phyloP scores from a whole-genome alignment of 176 grass and related monocot species.

The Aegilops tauschii region DNA sequence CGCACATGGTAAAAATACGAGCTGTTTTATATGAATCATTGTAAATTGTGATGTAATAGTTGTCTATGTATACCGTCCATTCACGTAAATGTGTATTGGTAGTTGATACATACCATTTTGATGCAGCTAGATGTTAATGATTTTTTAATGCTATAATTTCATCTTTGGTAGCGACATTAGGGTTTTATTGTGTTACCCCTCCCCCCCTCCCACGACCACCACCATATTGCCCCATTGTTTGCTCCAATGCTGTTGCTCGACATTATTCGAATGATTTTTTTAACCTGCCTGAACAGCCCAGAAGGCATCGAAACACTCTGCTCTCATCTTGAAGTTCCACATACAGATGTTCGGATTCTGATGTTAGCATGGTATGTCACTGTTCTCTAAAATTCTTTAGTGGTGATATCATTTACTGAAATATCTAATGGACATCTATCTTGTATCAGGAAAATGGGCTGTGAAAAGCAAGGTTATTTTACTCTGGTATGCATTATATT shows the following conservation, averaged over 20 bases:
- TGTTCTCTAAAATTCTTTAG: constrained; percentile 2
- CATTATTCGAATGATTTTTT: background rate
- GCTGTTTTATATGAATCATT: background rate
- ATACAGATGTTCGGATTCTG: constrained; percentile 97
- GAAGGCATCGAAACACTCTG: constrained; percentile 96
- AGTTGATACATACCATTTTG: constrained; percentile 5
- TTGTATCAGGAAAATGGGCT: constrained; percentile 90
- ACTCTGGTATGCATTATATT: constrained; percentile 70
- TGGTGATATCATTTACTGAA: constrained; percentile 3
- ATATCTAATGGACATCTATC: constrained; percentile 26
- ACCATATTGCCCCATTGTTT: background rate
- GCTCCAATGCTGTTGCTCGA: background rate
- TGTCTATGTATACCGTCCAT: background rate
- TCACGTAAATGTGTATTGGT: background rate
- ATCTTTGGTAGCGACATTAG: background rate
- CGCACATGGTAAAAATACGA: background rate
- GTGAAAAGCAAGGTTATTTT: constrained; percentile 95
- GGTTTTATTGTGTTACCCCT: background rate
- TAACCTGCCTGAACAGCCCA: constrained; percentile 53
- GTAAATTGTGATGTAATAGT: background rate
- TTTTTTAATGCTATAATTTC: background rate
- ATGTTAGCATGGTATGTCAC: constrained; percentile 92
- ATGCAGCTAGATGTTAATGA: background rate
- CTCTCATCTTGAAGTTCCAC: constrained; percentile 79
- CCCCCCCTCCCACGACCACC: too few species aligned